These are phyloP conservation scores for Rhexocercosporidium sp. DNA, from an alignment of 2,329 filamentous ascomycete genomes.

Conservation along the genomic window DNA sequence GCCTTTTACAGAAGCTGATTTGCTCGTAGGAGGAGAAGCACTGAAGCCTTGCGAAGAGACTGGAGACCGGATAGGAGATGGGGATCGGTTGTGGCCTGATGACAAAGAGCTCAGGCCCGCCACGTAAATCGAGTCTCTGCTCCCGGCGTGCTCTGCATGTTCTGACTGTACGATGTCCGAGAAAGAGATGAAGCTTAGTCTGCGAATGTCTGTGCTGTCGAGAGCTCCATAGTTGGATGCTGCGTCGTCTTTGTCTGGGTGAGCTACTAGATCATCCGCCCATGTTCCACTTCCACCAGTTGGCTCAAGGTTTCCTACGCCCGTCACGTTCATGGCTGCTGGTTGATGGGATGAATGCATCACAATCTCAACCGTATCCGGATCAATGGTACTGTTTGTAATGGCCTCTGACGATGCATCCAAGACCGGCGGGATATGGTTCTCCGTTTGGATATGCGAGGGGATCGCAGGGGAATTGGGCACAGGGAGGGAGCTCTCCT, in stretches of 20 bases:
- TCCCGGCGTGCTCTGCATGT: slow-evolving; percentile 67
- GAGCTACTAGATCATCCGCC: slow-evolving; percentile 54
- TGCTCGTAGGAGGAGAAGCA: slow-evolving; percentile 77
- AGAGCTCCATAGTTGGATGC: slow-evolving; percentile 79
- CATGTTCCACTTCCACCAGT: slow-evolving; percentile 38
- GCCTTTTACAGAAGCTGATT: slow-evolving; percentile 74
- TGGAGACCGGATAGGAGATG: slow-evolving; percentile 80
- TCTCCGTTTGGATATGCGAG: slow-evolving; percentile 90
- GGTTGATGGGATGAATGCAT: slow-evolving; percentile 86
- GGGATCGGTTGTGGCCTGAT: slow-evolving; percentile 67
- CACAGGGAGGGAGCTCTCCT: slow-evolving; percentile 71
- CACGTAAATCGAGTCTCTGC: slow-evolving; percentile 72
- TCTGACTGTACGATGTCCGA: slow-evolving; percentile 92
- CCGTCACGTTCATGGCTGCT: slow-evolving; percentile 70
- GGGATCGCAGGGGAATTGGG: slow-evolving; percentile 87
- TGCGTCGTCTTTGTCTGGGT: slow-evolving; percentile 61
- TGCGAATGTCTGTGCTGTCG: slow-evolving; percentile 78
- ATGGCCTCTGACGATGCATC: slow-evolving; percentile 93
- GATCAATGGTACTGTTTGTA: slow-evolving; percentile 82
- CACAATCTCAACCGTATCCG: slow-evolving; percentile 90
- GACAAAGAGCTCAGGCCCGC: slow-evolving; percentile 68
- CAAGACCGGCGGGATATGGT: slow-evolving; percentile 88
- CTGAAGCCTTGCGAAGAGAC: slow-evolving; percentile 72
- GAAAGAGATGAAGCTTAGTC: slow-evolving; percentile 94
- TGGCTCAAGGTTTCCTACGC: slow-evolving; percentile 47